Evolutionary conservation across 371 early-diverging fungal species (phyloP).

Genomic region (Funneliformis caledonium): DNA sequence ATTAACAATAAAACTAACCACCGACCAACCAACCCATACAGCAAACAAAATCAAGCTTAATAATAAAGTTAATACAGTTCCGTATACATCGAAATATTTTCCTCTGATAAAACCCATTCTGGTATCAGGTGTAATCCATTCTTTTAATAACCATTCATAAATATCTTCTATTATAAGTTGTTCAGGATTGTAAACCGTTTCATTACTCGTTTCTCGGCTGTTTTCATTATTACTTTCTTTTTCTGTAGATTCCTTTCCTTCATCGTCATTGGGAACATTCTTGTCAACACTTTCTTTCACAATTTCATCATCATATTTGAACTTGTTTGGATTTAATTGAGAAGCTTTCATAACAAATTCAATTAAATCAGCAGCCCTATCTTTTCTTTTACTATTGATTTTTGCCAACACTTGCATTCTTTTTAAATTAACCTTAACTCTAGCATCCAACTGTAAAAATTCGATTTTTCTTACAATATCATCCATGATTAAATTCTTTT

Average conservation of each 20-base stretch:
- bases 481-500: background rate
- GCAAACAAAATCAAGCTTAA: background rate
- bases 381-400: slow-evolving; percentile 37
- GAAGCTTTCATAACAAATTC: slow-evolving; percentile 22
- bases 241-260: background rate
- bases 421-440: slow-evolving; percentile 9
- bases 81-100: slow-evolving; percentile 30
- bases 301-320: background rate
- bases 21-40: background rate
- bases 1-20: slow-evolving; percentile 17
- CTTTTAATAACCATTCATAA: background rate
- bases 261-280: too few relatives aligned
- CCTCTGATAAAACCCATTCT: slow-evolving; percentile 39
- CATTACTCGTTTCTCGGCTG: background rate
- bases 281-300: background rate
- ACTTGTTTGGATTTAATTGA: slow-evolving; percentile 14
- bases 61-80: background rate
- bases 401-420: slow-evolving; percentile 34
- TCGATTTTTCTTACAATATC: slow-evolving; percentile 24
- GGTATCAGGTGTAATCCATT: slow-evolving; percentile 34
- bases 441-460: slow-evolving; percentile 1
- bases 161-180: background rate
- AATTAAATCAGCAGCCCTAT: slow-evolving; percentile 33
- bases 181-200: background rate
- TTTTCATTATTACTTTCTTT: background rate